Evolutionary conservation across 2,329 filamentous ascomycete genomes (phyloP).

Genomic region (Colletotrichum zoysiae): DNA sequence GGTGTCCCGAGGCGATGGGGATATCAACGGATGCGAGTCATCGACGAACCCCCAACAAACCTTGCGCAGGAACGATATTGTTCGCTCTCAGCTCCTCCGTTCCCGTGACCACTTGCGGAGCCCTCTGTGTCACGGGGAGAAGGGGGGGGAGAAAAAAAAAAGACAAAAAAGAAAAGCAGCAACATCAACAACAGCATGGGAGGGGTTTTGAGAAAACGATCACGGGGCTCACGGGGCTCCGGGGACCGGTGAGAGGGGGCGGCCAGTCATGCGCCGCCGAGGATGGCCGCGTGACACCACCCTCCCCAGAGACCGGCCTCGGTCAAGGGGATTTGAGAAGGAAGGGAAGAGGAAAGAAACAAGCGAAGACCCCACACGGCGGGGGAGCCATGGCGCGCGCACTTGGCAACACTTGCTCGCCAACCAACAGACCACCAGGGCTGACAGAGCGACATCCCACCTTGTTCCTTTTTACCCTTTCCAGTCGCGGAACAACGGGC

Average conservation of each 20-base stretch:
- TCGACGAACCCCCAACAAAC: background rate
- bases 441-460: conserved; percentile 1
- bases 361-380: background rate
- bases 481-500: conserved; percentile 1
- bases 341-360: background rate
- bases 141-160: background rate
- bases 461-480: background rate
- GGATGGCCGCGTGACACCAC: conserved; percentile 36
- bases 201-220: background rate
- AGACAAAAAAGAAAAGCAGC: background rate
- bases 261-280: conserved; percentile 40
- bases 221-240: conserved; percentile 22
- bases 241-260: conserved; percentile 38
- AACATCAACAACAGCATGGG: background rate
- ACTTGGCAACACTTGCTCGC: conserved; percentile 17
- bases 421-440: conserved; percentile 10
- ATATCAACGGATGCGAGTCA: conserved; percentile 11
- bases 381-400: background rate
- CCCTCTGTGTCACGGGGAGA: conserved; percentile 15
- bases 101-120: conserved; percentile 27
- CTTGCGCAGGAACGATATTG: background rate
- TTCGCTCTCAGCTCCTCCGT: conserved; percentile 2
- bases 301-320: conserved; percentile 35
- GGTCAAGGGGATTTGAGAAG: conserved; percentile 22
- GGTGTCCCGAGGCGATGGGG: conserved; percentile 11